phyloP scores from a whole-genome alignment of 2,329 filamentous ascomycete species.

The Fusarium tanahbumbuense region DNA sequence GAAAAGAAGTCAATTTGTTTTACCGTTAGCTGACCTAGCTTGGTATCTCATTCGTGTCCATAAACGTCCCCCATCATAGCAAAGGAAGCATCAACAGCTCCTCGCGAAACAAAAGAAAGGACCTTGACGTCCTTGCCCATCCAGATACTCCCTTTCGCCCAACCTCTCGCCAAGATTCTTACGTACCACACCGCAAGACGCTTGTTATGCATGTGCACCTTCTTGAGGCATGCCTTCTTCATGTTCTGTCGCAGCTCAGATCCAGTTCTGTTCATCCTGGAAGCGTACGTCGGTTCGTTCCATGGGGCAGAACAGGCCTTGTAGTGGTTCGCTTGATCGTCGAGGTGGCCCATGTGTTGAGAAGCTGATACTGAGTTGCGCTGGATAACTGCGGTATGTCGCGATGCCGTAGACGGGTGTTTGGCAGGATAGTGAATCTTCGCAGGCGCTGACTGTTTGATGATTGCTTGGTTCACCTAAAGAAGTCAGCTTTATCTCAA shows the following conservation, averaged over 20 bases:
- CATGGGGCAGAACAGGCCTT: slow-evolving; percentile 44
- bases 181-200: slow-evolving; percentile 49
- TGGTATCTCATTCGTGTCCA: not conserved
- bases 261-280: slow-evolving; percentile 40
- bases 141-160: slow-evolving; percentile 45
- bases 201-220: slow-evolving; percentile 49
- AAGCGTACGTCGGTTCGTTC: slow-evolving; percentile 45
- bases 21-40: not conserved
- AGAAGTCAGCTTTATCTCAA: not conserved
- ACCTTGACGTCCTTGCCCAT: slow-evolving; percentile 37
- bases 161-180: slow-evolving; percentile 37
- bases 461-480: slow-evolving; percentile 37
- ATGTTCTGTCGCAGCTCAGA: slow-evolving; percentile 36
- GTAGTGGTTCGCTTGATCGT: not conserved
- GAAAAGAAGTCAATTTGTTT: not conserved
- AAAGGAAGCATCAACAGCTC: slow-evolving; percentile 36
- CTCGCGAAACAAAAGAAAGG: slow-evolving; percentile 42
- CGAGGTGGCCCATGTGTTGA: slow-evolving; percentile 38
- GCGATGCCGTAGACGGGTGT: slow-evolving; percentile 42
- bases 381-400: slow-evolving; percentile 45
- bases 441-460: slow-evolving; percentile 30
- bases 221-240: slow-evolving; percentile 38
- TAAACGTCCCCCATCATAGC: slow-evolving; percentile 29
- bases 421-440: slow-evolving; percentile 27
- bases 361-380: slow-evolving; percentile 47